Evolutionary conservation across 2,329 filamentous ascomycete genomes (phyloP), one percentile per base, ranked within the genome.

Genomic region (Calonectria leucothoes): DNA sequence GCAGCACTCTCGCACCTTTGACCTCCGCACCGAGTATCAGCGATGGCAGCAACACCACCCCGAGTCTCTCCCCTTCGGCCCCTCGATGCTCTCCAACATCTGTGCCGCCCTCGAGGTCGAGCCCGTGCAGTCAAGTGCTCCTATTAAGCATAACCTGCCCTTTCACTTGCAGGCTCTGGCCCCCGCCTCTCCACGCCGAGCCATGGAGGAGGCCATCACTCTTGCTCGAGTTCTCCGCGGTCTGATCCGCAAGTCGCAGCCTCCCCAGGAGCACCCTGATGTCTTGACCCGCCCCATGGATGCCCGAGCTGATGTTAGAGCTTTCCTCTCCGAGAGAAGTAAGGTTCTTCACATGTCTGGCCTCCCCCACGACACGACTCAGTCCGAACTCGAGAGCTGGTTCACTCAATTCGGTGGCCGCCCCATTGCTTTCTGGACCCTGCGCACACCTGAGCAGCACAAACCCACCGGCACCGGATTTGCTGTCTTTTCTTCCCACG

Each of bases 381-480:
- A 99, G 87, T 98, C 96, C 4, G 97, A 99, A 87, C 91, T 99
- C 29, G 97, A 99, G 88, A 98, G 96, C 87, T 99, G 97, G 97
- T 99, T 98, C 84, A 99, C 97, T 35, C 97, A 99, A 85, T 99
- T 98, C 83, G 97, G 97, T 76, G 97, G 97, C 64, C 94, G 97
- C 52, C 97, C 97, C 35, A 99, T 99, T 86, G 97, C 97, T 25
- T 99, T 99, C 87, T 99, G 97, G 97, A 99, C 97, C 23, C 90
- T 99, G 65, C 94, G 96, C 75, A 99, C 97, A 17, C 97, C 97
- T 4, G 97, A 99, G 86, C 97, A 98, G 87, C 97, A 98, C 87
- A 99, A 99, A 89, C 97, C 97, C n/a, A 99, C 97, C 12, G 97
- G 97, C 52, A 98, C 96, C 69, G 97, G 97, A 68, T 99, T 99